Percentiles rank a stretch among this genome's conserved stretches.
phyloP scores from a whole-genome alignment of 2,329 filamentous ascomycete species.

The Cyclaneusma minus region DNA sequence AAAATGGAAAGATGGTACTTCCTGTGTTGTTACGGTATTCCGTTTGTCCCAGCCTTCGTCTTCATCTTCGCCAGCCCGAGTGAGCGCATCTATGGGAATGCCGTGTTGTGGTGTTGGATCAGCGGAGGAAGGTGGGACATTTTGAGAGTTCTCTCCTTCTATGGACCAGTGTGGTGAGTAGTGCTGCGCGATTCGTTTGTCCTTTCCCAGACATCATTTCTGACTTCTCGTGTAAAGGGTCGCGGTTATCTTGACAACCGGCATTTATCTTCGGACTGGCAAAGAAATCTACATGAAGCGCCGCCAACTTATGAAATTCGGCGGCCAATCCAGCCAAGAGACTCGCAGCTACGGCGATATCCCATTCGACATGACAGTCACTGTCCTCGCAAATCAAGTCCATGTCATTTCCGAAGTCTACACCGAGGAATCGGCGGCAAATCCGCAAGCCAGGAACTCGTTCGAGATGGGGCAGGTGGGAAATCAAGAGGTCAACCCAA shows the following conservation, averaged over 20 bases:
- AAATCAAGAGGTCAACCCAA: no score
- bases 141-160: slow-evolving; percentile 61
- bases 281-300: slow-evolving; percentile 52
- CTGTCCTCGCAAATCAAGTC: no score
- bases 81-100: slow-evolving; percentile 54
- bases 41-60: slow-evolving; percentile 50
- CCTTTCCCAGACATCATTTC: slow-evolving; percentile 5
- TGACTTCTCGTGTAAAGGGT: slow-evolving; percentile 28
- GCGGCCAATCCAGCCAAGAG: no score
- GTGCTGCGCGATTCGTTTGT: neutral
- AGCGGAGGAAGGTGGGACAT: slow-evolving; percentile 48
- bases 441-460: no score
- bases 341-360: no score
- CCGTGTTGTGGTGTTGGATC: slow-evolving; percentile 74
- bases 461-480: no score
- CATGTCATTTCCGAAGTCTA: no score
- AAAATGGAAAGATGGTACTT: slow-evolving; percentile 58
- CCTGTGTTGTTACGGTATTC: slow-evolving; percentile 54
- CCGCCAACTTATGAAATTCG: slow-evolving; percentile 39
- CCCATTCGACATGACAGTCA: no score
- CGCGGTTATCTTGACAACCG: slow-evolving; percentile 41
- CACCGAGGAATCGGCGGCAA: no score
- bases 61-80: slow-evolving; percentile 48
- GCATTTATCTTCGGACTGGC: slow-evolving; percentile 52
- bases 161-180: slow-evolving; percentile 51